Percentiles rank a stretch among this genome's conserved stretches.
Conservation (phyloP, 306 rosid genomes). For the Rosa rugosa region DNA sequence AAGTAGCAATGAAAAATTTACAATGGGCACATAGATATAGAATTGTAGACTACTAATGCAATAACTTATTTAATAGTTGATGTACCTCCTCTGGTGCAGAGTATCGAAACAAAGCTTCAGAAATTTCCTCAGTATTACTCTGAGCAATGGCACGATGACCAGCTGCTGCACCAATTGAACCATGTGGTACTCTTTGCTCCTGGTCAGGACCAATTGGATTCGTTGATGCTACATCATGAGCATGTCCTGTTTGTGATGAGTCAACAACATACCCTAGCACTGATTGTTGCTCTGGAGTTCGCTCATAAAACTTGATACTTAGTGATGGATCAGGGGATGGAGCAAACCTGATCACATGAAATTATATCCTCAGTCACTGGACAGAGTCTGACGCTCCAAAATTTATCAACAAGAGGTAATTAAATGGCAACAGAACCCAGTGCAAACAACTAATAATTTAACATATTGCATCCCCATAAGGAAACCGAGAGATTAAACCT, state of each 20-base stretch:
- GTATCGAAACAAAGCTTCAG: conserved; percentile 83
- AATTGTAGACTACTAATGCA: not conserved
- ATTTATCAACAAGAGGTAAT: not conserved
- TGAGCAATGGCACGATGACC: conserved; percentile 96
- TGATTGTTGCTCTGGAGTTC: conserved; percentile 90
- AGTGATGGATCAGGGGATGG: conserved; percentile 80
- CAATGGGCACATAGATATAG: not conserved
- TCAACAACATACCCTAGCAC: conserved; percentile 67
- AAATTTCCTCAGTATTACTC: conserved; percentile 74
- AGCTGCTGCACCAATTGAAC: conserved; percentile 82
- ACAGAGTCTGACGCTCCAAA: conserved; percentile 11
- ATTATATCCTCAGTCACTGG: conserved; percentile 5
- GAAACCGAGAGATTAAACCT: not conserved
- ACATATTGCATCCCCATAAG: conserved; percentile 8
- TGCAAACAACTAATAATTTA: conserved; percentile 1
- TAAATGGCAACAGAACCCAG: conserved; percentile 17
- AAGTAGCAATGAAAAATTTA: not conserved
- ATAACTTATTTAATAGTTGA: conserved; percentile 1
- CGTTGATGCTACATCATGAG: conserved; percentile 33
- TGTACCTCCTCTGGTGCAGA: conserved; percentile 92
- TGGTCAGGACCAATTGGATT: conserved; percentile 36
- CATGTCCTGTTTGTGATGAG: conserved; percentile 44
- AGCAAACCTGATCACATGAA: conserved; percentile 55
- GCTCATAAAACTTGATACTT: conserved; percentile 78
- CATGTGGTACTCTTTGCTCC: conserved; percentile 62